A percentile compares a stretch with the other conserved stretches of the same genome.
phyloP scores from a whole-genome alignment of 768 basidiomycete genomes.

The Agrocybe pediades region DNA sequence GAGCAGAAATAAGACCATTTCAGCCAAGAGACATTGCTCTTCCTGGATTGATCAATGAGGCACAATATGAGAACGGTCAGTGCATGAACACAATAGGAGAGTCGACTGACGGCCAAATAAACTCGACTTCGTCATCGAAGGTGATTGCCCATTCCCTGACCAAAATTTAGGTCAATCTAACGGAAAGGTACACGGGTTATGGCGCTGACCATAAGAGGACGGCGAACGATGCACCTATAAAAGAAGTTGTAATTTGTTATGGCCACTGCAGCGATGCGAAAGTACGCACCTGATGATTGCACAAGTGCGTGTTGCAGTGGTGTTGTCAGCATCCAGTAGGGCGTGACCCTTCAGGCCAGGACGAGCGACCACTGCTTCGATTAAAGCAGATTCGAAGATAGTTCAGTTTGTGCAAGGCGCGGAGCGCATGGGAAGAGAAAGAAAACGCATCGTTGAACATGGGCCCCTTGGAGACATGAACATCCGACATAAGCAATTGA shows the following conservation, averaged over 20 bases:
- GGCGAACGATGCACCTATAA: neutral
- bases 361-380: neutral
- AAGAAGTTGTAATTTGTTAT: neutral
- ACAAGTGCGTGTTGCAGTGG: neutral
- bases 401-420: neutral
- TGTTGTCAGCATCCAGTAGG: neutral
- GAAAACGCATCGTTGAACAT: neutral
- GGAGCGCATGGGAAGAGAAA: neutral
- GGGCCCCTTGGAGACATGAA: no score
- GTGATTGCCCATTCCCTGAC: constrained; percentile 15
- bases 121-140: constrained; percentile 15
- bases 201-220: neutral
- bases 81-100: neutral
- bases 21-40: constrained; percentile 28
- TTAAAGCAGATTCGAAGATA: neutral
- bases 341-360: neutral
- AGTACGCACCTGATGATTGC: constrained; percentile 1
- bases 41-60: constrained; percentile 18
- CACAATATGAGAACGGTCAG: neutral
- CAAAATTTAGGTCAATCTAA: neutral
- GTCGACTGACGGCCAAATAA: constrained; percentile 15
- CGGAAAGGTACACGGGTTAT: neutral
- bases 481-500: neutral
- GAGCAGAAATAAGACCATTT: constrained; percentile 34
- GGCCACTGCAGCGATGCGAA: neutral